These are phyloP conservation scores for Otatea glauca DNA, from an alignment of 176 grass and related monocot genomes.

Conservation along the genomic window DNA sequence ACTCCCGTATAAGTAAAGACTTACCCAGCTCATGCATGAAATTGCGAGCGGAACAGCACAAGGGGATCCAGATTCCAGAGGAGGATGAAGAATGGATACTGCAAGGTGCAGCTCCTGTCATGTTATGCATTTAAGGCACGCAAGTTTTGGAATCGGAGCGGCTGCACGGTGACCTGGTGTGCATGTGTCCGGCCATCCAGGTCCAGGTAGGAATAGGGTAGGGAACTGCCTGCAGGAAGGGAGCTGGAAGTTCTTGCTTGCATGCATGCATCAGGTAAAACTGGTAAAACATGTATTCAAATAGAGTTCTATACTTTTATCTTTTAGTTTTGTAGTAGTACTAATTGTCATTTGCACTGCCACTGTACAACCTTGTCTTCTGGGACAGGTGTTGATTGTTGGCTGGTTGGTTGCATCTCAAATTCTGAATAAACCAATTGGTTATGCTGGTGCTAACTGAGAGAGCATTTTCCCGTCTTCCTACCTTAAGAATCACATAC, in stretches of 20 bases:
- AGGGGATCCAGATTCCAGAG: neutral
- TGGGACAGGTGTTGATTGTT: neutral
- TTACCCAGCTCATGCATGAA: neutral
- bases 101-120: slow-evolving; percentile 42
- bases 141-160: slow-evolving; percentile 37
- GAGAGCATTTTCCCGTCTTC: neutral
- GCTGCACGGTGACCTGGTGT: slow-evolving; percentile 1
- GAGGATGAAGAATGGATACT: slow-evolving; percentile 27
- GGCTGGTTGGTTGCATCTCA: neutral
- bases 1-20: neutral
- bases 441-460: neutral
- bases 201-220: neutral
- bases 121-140: slow-evolving; percentile 40
- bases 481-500: neutral
- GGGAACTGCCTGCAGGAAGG: neutral
- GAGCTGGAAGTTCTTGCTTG: slow-evolving; percentile 33
- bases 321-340: neutral
- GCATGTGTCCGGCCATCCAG: slow-evolving; percentile 8
- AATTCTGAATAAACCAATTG: neutral
- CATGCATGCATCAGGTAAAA: neutral
- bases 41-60: neutral
- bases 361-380: neutral
- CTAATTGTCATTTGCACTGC: neutral
- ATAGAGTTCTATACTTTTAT: neutral
- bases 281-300: neutral